Evolutionary conservation across 2,329 filamentous ascomycete genomes (phyloP), one percentile per base, ranked within the genome.

Genomic region (Pseudogymnoascus sp.): DNA sequence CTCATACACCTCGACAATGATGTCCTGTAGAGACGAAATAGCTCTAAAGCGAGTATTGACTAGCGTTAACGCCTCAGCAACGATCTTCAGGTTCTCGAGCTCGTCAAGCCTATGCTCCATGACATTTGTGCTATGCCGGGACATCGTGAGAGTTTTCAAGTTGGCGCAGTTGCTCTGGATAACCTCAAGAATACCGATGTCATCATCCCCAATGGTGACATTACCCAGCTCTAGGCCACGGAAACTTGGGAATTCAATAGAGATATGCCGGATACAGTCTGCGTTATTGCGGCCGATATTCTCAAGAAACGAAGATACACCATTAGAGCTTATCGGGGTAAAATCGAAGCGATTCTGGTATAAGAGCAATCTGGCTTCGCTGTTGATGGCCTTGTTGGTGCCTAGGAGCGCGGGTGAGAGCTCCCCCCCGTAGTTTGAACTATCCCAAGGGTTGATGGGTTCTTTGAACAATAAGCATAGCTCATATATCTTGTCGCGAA

Each of bases 11-110:
- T 68, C 62, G 40, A 71, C 43, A 61, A 68, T 64, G 26, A 70
- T 68, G 22, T 69, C 64, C 62, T 68, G 62, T 26, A 72, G 61
- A 46, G 69, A 70, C 31, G 33, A 46, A 62, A 70, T 67, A n/a
- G 62, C 62, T 66, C 63, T 70, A 33, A 72, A 69, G 60, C 33
- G 62, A 65, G 64, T 59, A 65, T 67, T 33, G 22, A 70, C 59
- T 11, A 68, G 38, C 19, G 16, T 35, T 14, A 71, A 65, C 11
- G 65, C 68, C 41, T 64, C 62, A 37, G 50, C 28, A 66, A 46
- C 56, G 46, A 66, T 50, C 22, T 64, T 60, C 24, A 33, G 60
- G 37, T 65, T 2, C 8, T 66, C 61, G 37, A 65, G 38, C 7
- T 6, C 43, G 33, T 64, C 61, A 56, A 67, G 60, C 35, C 4